Percentiles rank a stretch among this genome's conserved stretches.
These are phyloP conservation scores for Beauveria sp. DNA, from an alignment of 2,329 filamentous ascomycete genomes.

Conservation along the genomic window DNA sequence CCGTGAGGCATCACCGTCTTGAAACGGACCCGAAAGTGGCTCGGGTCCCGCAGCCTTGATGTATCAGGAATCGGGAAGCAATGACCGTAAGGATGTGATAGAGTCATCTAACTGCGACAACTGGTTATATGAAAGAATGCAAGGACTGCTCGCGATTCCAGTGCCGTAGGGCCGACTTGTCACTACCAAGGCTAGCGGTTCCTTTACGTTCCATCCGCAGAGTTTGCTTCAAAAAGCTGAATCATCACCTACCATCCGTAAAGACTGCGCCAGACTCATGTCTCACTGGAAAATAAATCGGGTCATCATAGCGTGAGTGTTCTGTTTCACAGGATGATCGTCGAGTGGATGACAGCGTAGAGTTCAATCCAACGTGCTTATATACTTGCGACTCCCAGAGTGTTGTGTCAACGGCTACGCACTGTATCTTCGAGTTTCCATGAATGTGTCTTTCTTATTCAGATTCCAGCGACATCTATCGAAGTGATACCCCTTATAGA, in stretches of 20 bases:
- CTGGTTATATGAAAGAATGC: background rate
- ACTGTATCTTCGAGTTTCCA: background rate
- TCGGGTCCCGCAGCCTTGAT: background rate
- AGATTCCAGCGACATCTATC: background rate
- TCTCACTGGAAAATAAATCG: background rate
- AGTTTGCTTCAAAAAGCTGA: background rate
- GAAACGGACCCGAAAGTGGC: background rate
- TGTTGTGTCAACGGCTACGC: background rate
- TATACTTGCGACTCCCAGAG: background rate
- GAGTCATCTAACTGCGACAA: background rate
- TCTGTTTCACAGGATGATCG: background rate
- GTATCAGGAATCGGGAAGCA: background rate
- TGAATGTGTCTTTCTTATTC: background rate
- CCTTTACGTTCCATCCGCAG: background rate
- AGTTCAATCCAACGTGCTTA: background rate
- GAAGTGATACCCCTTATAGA: too few species aligned
- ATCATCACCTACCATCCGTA: background rate
- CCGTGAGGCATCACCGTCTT: background rate
- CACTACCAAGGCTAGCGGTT: background rate
- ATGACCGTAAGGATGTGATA: background rate
- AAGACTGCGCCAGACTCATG: background rate
- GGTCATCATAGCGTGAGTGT: too few species aligned
- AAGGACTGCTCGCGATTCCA: background rate
- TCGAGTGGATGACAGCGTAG: background rate
- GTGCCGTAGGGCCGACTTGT: background rate